These are phyloP conservation scores for Daldinia childiae DNA, from an alignment of 495 filamentous ascomycete species.

Conservation along the genomic window DNA sequence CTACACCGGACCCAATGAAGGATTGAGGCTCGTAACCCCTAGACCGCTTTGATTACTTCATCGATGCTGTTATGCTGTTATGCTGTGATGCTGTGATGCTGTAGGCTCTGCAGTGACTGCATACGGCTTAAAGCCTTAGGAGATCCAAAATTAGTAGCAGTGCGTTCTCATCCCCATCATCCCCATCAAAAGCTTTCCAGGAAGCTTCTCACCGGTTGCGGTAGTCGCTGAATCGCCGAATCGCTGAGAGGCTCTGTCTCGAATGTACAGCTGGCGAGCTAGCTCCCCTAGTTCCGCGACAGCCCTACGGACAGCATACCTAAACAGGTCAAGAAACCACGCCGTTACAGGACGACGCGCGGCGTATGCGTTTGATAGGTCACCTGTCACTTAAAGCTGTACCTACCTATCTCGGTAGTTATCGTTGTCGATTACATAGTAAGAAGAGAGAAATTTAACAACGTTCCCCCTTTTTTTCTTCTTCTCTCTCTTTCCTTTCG, in stretches of 20 bases:
- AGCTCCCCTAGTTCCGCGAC: slow-evolving; percentile 19
- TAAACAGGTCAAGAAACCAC: slow-evolving; percentile 29
- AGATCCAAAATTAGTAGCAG: slow-evolving; percentile 8
- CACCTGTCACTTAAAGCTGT: slow-evolving; percentile 30
- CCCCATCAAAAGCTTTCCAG: slow-evolving; percentile 10
- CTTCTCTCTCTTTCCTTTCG: background rate
- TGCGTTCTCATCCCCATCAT: slow-evolving; percentile 14
- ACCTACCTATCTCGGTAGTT: slow-evolving; percentile 42
- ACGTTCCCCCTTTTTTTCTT: background rate
- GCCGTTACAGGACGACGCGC: slow-evolving; percentile 36
- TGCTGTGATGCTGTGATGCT: too few species aligned
- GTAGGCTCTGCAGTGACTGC: background rate
- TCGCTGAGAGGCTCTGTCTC: slow-evolving; percentile 19
- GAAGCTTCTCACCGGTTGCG: slow-evolving; percentile 22
- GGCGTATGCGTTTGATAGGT: slow-evolving; percentile 37
- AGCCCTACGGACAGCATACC: slow-evolving; percentile 41
- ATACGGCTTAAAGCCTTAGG: slow-evolving; percentile 14
- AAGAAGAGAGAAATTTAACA: slow-evolving; percentile 28
- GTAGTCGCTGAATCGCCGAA: slow-evolving; percentile 7
- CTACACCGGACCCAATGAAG: background rate
- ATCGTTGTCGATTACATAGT: slow-evolving; percentile 38
- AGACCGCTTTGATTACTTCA: slow-evolving; percentile 3
- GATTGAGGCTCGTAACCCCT: slow-evolving; percentile 3
- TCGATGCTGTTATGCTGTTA: background rate
- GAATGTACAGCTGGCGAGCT: slow-evolving; percentile 25